phyloP scores from a whole-genome alignment of 2,329 filamentous ascomycete genomes.

The Corynespora cassiicola region DNA sequence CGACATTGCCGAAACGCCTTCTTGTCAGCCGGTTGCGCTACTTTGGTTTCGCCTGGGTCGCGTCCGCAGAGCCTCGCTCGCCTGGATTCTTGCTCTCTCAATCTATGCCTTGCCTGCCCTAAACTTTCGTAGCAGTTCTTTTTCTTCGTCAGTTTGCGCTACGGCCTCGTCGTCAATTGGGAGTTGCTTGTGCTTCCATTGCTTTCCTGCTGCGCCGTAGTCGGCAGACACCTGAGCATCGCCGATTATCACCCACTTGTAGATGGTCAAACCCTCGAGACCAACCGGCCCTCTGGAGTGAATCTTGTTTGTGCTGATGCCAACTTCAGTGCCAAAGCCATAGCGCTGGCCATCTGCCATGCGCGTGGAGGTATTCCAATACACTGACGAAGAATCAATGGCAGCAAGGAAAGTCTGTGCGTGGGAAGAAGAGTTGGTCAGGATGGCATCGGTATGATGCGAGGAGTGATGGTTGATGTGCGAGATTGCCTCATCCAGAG shows the following conservation, averaged over 20 bases:
- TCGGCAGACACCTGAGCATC: conserved; percentile 80
- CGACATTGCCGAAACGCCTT: no score
- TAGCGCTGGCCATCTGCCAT: conserved; percentile 98
- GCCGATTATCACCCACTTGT: conserved; percentile 92
- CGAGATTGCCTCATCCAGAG: conserved; percentile 72
- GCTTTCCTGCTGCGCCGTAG: conserved; percentile 67
- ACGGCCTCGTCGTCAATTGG: conserved; percentile 37
- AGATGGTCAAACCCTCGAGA: conserved; percentile 92
- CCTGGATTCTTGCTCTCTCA: no score
- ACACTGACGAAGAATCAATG: conserved; percentile 89
- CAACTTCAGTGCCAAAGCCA: conserved; percentile 97
- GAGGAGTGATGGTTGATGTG: conserved; percentile 95
- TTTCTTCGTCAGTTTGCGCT: conserved; percentile 40
- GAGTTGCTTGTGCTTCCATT: conserved; percentile 64
- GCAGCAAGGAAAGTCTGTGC: conserved; percentile 85
- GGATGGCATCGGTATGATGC: conserved; percentile 90
- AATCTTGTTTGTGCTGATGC: conserved; percentile 98
- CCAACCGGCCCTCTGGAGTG: conserved; percentile 93
- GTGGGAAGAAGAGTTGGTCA: conserved; percentile 71
- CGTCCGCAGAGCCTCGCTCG: no score
- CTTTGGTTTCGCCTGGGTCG: no score
- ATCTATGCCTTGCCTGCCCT: conserved; percentile 26
- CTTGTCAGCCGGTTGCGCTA: no score
- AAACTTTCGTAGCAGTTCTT: conserved; percentile 39
- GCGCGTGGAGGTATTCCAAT: conserved; percentile 95